phyloP scores from a whole-genome alignment of 179 eudicot genomes.

The Pouteria campechiana region DNA sequence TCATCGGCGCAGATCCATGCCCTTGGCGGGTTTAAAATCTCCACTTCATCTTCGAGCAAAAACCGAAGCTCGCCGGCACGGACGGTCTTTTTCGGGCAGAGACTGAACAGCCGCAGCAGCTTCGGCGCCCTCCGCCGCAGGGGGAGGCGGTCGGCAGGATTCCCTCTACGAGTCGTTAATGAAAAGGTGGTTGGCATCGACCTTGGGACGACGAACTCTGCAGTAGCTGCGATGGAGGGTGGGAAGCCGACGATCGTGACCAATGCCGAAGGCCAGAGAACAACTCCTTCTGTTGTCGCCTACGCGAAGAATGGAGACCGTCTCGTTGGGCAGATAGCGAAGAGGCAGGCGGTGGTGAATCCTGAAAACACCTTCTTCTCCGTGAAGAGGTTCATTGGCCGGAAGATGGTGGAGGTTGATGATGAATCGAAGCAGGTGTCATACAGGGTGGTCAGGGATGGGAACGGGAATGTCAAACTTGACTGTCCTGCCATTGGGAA shows the following conservation, averaged over 20 bases:
- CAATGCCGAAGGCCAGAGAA: constrained; percentile 67
- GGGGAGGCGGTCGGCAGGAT: not conserved
- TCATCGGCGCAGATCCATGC: no score
- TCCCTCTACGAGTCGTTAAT: constrained; percentile 26
- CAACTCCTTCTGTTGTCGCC: constrained; percentile 86
- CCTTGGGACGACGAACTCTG: constrained; percentile 75
- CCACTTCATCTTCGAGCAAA: no score
- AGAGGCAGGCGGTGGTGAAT: constrained; percentile 82
- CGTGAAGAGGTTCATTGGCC: constrained; percentile 73
- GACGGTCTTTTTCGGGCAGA: no score
- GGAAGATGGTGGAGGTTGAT: constrained; percentile 77
- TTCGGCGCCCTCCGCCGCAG: no score
- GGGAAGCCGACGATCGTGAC: constrained; percentile 79
- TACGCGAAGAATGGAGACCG: constrained; percentile 66
- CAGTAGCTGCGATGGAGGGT: constrained; percentile 89
- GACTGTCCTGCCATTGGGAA: constrained; percentile 78
- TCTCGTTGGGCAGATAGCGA: constrained; percentile 77
- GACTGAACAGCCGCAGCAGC: no score
- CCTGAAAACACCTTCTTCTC: constrained; percentile 82
- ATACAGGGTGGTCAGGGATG: constrained; percentile 63
- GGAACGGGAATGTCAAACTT: constrained; percentile 74
- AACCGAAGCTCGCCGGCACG: no score
- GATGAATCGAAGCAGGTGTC: constrained; percentile 79
- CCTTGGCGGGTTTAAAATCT: no score
- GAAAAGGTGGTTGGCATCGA: constrained; percentile 90